A percentile compares a stretch with the other conserved stretches of the same genome.
These are phyloP conservation scores for Talaromyces sp. DNA, from an alignment of 2,329 filamentous ascomycete genomes.

Conservation along the genomic window DNA sequence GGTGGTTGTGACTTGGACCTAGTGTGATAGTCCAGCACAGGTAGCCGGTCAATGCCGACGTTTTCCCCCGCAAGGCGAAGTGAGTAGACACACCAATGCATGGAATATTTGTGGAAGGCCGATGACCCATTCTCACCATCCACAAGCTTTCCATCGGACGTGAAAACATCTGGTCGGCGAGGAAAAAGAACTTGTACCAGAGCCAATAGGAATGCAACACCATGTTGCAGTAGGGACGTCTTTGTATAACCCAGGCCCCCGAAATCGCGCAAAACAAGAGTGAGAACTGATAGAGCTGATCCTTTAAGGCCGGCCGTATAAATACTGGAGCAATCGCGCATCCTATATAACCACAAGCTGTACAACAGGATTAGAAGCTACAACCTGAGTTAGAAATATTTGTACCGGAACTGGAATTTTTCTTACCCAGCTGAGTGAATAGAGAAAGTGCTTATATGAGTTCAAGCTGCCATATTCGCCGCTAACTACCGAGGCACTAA, in stretches of 20 bases:
- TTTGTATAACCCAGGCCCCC: not conserved
- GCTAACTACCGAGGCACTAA: not conserved
- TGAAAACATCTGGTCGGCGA: constrained; percentile 4
- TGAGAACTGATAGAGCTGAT: not conserved
- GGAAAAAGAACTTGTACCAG: not conserved
- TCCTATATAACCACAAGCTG: constrained; percentile 1
- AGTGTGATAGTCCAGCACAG: constrained; percentile 1
- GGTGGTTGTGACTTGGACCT: not conserved
- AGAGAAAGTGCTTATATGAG: not conserved
- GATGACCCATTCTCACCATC: not conserved
- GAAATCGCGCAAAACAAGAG: not conserved
- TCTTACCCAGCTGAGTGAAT: not conserved
- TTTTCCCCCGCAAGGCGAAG: not conserved
- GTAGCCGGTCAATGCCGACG: not conserved
- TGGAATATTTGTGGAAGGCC: not conserved
- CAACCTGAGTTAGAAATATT: too few relatives aligned
- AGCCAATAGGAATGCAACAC: not conserved
- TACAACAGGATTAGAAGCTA: not conserved
- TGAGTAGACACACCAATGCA: constrained; percentile 1
- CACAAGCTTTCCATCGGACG: constrained; percentile 1
- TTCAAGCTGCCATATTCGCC: not conserved
- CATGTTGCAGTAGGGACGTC: not conserved
- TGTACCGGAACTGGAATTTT: not conserved
- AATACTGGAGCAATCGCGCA: not conserved
- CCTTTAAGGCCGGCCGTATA: not conserved